phyloP scores from a whole-genome alignment of 805 yeast genomes.

The Maudiozyma bulderi region DNA sequence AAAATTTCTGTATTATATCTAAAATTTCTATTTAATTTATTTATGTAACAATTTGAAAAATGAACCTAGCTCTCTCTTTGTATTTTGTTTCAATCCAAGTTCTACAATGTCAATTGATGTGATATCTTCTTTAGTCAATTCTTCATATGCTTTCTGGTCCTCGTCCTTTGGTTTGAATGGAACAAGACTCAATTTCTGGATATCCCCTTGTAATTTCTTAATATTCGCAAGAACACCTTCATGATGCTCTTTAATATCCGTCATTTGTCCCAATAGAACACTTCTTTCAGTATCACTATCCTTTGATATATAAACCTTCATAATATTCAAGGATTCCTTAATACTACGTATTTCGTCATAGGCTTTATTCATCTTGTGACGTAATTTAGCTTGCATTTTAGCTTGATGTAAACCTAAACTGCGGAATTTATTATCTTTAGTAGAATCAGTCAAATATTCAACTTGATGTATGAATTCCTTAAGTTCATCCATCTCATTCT shows the following conservation, averaged over 20 bases:
- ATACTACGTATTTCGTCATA: conserved; percentile 11
- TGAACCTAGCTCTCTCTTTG: conserved; percentile 21
- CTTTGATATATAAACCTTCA: conserved; percentile 15
- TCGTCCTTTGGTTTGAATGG: not conserved
- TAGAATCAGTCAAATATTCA: conserved; percentile 4
- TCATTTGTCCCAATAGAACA: conserved; percentile 12
- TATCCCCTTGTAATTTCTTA: conserved; percentile 15
- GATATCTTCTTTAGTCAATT: conserved; percentile 2
- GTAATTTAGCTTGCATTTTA: conserved; percentile 13
- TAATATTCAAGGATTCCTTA: conserved; percentile 12
- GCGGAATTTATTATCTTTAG: conserved; percentile 3
- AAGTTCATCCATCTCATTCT: not conserved
- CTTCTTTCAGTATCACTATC: conserved; percentile 8
- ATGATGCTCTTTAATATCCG: conserved; percentile 12
- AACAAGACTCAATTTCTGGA: conserved; percentile 8
- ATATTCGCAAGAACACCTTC: conserved; percentile 16
- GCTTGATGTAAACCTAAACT: conserved; percentile 19
- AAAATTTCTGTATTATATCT: not conserved
- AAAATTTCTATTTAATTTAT: not conserved
- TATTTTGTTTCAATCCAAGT: conserved; percentile 15
- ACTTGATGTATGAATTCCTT: conserved; percentile 7
- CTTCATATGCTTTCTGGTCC: not conserved
- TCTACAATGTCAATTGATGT: conserved; percentile 17
- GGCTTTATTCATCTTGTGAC: conserved; percentile 13
- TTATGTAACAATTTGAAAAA: conserved; percentile 11